These are phyloP conservation scores for Rhodocollybia butyracea DNA, from an alignment of 768 basidiomycete genomes.

Conservation along the genomic window DNA sequence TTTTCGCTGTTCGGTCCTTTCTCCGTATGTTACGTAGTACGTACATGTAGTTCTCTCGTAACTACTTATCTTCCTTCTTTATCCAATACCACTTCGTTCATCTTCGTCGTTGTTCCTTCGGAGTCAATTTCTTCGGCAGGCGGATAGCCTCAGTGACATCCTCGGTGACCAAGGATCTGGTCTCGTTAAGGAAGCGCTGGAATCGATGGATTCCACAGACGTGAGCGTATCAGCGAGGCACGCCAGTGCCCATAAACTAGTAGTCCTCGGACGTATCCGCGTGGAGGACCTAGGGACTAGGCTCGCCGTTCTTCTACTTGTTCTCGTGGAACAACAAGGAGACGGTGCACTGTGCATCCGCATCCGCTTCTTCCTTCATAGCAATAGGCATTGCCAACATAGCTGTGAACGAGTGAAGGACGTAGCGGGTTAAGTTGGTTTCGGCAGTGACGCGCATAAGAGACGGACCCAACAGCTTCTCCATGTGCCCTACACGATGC, in stretches of 20 bases:
- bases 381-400: neutral
- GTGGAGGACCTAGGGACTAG: slow-evolving; percentile 19
- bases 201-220: neutral
- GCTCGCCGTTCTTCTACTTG: slow-evolving; percentile 18
- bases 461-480: neutral
- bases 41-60: too few species aligned
- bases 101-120: too few species aligned
- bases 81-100: too few species aligned
- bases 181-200: neutral
- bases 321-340: slow-evolving; percentile 28
- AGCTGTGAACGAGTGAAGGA: neutral
- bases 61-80: neutral
- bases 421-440: neutral
- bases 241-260: slow-evolving; percentile 14
- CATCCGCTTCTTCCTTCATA: too few species aligned
- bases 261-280: slow-evolving; percentile 18
- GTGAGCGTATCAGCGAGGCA: neutral
- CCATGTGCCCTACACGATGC: too few species aligned
- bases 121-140: neutral
- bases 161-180: neutral
- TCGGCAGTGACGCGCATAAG: neutral
- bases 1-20: too few species aligned
- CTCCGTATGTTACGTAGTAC: too few species aligned
- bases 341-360: slow-evolving; percentile 29
- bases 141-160: neutral